Base-by-base conservation (phyloP, 495 filamentous ascomycete species). In the Poronia punctata region DNA sequence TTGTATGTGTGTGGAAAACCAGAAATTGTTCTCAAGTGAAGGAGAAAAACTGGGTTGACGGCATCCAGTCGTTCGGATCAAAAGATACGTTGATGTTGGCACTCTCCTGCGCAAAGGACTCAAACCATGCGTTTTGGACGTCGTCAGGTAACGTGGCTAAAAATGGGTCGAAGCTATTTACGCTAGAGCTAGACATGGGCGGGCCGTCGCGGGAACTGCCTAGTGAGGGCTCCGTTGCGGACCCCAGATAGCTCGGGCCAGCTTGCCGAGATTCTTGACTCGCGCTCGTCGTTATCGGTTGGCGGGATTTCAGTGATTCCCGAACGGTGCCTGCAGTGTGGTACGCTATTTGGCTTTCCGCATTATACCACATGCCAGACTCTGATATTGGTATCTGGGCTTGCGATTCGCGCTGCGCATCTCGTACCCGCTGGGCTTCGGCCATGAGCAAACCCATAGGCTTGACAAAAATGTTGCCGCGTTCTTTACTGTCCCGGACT, bases 401-500 rank as follows among this genome's bases (percentile, higher is more conserved):
- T 32, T 38, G 26, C 22, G 42, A 4, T 8, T 38, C 34, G 18
- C 11, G 42, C 28, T 38, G 34, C 7, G 22, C 8, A 5, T 33
- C 35, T 16, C 42, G 34, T 22, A 45, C 42, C 5, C 18, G 42
- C 27, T 30, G 28, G 4, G 42, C 28, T 24, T 17, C 31, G 11
- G 34, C 35, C 16, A 45, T 25, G 4, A 45, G 42, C 7, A 20
- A 27, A 18, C 20, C 15, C 18, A 45, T 45, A 15, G 42, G 42
- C n/a, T 38, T 37, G 8, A 38, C 15, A 14, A 45, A 38, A 14
- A 38, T 17, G 9, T 45, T 28, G 7, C 42, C 42, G 9, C 35
- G 42, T 33, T 45, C 42, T 6, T 12, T 18, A 17, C 28, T 23
- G 19, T 38, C 35, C 11, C 35, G 42, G 12, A 20, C 20, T 21